Conservation (phyloP, 441 rosid genomes). For the Manihot esculenta region DNA sequence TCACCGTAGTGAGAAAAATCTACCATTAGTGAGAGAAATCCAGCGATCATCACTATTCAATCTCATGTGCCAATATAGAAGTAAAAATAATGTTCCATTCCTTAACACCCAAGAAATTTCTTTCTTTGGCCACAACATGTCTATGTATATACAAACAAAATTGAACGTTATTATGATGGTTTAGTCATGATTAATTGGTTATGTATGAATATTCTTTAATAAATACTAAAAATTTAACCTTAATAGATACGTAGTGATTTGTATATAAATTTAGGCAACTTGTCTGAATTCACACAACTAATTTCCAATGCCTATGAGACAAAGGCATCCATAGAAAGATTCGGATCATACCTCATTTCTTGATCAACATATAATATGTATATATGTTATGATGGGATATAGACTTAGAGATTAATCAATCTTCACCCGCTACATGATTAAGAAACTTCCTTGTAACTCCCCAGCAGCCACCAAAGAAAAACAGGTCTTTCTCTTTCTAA, state of each 20-base stretch:
- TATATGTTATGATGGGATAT: neutral
- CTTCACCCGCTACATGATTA: too few species aligned
- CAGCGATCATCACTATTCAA: too few species aligned
- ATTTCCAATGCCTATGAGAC: neutral
- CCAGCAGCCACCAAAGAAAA: too few species aligned
- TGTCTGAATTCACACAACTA: neutral
- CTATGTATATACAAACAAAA: neutral
- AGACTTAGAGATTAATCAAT: neutral
- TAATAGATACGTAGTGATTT: neutral
- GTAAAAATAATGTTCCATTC: neutral
- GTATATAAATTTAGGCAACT: neutral
- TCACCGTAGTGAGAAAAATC: too few species aligned
- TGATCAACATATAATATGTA: neutral
- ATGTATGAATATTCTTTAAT: constrained; percentile 13
- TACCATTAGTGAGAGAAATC: too few species aligned
- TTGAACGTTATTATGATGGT: neutral
- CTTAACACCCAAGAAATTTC: constrained; percentile 11
- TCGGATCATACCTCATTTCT: neutral
- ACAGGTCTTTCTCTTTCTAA: too few species aligned
- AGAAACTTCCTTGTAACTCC: constrained; percentile 12
- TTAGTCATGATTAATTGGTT: neutral
- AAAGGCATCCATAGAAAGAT: constrained; percentile 14
- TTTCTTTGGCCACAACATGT: neutral
- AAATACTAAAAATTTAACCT: too few species aligned
- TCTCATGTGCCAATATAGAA: neutral